Percentiles rank a stretch among this genome's conserved stretches.
These are phyloP conservation scores for Suillus luteus DNA, from an alignment of 768 basidiomycete species.

Conservation along the genomic window DNA sequence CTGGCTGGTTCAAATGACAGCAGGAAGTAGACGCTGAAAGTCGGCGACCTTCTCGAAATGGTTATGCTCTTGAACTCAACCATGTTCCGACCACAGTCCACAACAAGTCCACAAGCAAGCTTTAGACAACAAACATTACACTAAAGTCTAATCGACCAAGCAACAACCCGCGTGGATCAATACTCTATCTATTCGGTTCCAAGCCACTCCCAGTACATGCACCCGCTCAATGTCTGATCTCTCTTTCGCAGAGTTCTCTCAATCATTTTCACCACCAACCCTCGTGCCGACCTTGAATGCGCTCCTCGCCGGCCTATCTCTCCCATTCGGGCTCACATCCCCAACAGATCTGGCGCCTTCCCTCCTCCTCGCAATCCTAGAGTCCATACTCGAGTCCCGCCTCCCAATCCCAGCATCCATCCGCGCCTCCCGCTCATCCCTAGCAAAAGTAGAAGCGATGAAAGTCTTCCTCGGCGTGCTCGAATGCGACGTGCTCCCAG, in stretches of 20 bases:
- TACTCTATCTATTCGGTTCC: neutral
- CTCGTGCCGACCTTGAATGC: conserved; percentile 41
- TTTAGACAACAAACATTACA: neutral
- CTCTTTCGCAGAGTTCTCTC: conserved; percentile 14
- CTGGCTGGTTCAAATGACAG: neutral
- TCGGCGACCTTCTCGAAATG: neutral
- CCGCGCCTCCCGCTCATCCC: conserved; percentile 38
- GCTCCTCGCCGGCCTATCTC: conserved; percentile 44
- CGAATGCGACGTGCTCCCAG: conserved; percentile 60
- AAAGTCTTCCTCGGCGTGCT: conserved; percentile 77
- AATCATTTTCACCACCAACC: conserved; percentile 12
- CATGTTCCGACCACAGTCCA: neutral
- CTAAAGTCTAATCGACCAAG: neutral
- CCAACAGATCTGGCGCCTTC: conserved; percentile 70
- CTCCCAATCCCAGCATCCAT: conserved; percentile 46
- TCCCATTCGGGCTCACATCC: conserved; percentile 50
- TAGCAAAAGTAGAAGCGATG: conserved; percentile 59
- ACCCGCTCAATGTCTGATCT: conserved; percentile 9
- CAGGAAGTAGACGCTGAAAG: neutral
- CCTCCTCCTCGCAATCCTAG: conserved; percentile 69
- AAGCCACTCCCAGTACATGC: neutral
- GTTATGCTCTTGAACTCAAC: neutral
- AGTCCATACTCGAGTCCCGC: conserved; percentile 55
- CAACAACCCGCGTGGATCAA: neutral
- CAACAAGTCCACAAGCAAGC: neutral